Evolutionary conservation across 2,329 filamentous ascomycete genomes (phyloP), one percentile per base, ranked within the genome.

Genomic region (Fusarium lyarnte): DNA sequence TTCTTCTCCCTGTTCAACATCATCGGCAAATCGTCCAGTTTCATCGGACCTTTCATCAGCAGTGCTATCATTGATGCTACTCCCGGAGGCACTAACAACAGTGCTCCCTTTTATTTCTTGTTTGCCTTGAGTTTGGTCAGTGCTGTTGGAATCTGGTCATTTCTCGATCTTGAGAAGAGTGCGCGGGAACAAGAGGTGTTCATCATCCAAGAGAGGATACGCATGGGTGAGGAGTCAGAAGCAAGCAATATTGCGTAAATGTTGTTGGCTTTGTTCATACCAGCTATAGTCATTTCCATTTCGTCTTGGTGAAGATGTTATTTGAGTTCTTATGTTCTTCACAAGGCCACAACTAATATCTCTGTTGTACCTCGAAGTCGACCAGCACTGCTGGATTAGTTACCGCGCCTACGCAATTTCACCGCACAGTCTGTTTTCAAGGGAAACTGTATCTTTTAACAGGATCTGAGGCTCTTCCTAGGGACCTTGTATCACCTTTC

Each of bases 1-100:
- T 93, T 93, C 83, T 93, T 93, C 84, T 88, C 85, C 51, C 80
- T 93, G 3, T 92, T 92, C 80, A 90, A 87, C 69, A 91, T 92
- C 74, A 87, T 92, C 33, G 90, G 90, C 47, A 93, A 93, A 80
- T 90, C 90, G 0, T 90, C 87, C 12, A 89, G 87, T 2, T 92
- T 92, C 73, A 91, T 93, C 61, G 91, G 91, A 0, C 91, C 91
- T 0, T 81, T 93, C 31, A 90, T 93, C n/a, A 89, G 87, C 63
- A 89, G 87, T 69, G 91, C 90, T 10, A 93, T 93, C 64, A 92
- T 93, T 62, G 90, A 92, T 76, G 87, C 87, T 0, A 85, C 84
- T 10, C 85, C 87, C 0, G 84, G 82, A 3, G 79, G 81, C 19
- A 84, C 88, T 59, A 88, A 91, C 75, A 87, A 88, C 58, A 89